A percentile compares a stretch with the other conserved stretches of the same genome.
phyloP scores from a whole-genome alignment of 148 eudicot species.

The Cornus florida region DNA sequence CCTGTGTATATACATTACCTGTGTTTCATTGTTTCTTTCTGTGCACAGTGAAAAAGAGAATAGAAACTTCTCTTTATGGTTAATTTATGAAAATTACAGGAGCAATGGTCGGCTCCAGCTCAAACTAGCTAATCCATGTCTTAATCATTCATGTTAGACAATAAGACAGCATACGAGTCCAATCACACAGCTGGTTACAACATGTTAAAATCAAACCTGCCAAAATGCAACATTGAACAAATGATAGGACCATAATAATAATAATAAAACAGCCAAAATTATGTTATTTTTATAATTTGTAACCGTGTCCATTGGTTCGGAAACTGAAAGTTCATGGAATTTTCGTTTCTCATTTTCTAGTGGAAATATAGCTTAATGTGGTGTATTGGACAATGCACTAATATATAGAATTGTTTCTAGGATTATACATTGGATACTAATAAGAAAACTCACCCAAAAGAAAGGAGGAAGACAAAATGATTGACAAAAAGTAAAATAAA shows the following conservation, averaged over 20 bases:
- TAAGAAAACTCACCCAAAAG: neutral
- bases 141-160: constrained; percentile 44
- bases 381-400: constrained; percentile 10
- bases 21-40: constrained; percentile 5
- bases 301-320: neutral
- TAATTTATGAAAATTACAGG: constrained; percentile 20
- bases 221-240: constrained; percentile 4
- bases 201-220: constrained; percentile 23
- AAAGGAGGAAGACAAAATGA: constrained; percentile 4
- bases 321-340: neutral
- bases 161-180: constrained; percentile 22
- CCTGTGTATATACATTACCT: neutral
- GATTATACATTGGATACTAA: neutral
- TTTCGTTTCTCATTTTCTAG: neutral
- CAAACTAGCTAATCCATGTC: constrained; percentile 23
- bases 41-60: constrained; percentile 28
- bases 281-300: neutral
- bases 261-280: neutral
- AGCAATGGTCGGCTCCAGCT: constrained; percentile 45
- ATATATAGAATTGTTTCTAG: neutral
- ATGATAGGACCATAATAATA: neutral
- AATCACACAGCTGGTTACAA: constrained; percentile 52
- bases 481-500: neutral
- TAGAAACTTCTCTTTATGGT: constrained; percentile 42
- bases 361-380: constrained; percentile 1